Evolutionary conservation across 2,329 filamentous ascomycete species (phyloP), one percentile per base, ranked within the genome.

Genomic region (Exophiala aquamarina): DNA sequence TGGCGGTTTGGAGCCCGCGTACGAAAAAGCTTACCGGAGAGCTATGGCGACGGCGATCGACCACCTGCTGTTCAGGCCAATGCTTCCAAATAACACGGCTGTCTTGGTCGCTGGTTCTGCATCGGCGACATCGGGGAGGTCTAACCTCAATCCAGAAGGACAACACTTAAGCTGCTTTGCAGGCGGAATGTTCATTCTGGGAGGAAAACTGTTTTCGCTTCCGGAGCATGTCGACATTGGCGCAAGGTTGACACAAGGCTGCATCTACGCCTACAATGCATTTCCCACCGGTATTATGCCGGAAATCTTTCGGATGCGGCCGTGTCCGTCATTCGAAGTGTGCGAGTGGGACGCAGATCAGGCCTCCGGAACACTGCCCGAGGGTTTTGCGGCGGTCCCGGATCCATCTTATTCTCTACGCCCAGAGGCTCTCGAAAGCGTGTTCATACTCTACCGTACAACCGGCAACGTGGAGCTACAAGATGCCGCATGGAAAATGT

Each of bases 11-110:
- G 80, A 83, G 51, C 36, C 49, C 19, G 49, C 58, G 62, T 94
- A 94, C 65, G 73, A 77, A 51, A 77, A 76, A 14, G 44, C 47
- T 41, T 89, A 94, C 63, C 74, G 84, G 47, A 79, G 78, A 43
- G 78, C 82, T 2, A 78, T 83, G 20, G 78, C 84, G 4, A 81
- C 82, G 0, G 79, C 85, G 28, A 86, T 85, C 55, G 76, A 89
- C 54, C 77, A 86, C 65, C 74, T 95, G 8, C 78, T 95, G 46
- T 95, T 82, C 67, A 79, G 84, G 3, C 89, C 89, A 1, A 86
- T 92, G 81, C 78, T 82, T 17, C 49, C 45, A 14, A 15, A 34
- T 9, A 54, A 48, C 18, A 63, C 66, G 13, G 41, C 70, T 45
- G 61, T 73, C 21, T 67, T 71, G 3, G 68, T 74, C 42, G 50